Percentiles rank a stretch among this genome's conserved stretches.
phyloP scores from a whole-genome alignment of 345 rosid genomes.

The Camelina laxa region DNA sequence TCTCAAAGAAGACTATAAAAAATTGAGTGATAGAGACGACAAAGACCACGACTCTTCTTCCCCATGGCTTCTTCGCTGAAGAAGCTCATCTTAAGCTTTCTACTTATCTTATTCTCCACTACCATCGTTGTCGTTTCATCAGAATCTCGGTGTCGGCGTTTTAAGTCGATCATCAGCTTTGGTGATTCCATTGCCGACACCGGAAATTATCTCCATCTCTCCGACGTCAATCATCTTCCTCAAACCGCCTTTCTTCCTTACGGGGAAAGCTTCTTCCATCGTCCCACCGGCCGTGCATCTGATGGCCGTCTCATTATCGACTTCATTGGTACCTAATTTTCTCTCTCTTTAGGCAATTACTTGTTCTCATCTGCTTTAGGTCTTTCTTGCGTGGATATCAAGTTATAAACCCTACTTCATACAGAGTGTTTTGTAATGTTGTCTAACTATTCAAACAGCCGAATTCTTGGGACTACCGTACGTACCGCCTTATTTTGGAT shows the following conservation, averaged over 20 bases:
- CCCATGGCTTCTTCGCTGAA: conserved; percentile 31
- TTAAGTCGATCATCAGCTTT: conserved; percentile 55
- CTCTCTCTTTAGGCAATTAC: background rate
- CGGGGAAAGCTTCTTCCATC: conserved; percentile 53
- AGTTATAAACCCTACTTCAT: conserved; percentile 3
- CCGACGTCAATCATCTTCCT: conserved; percentile 25
- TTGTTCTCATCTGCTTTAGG: background rate
- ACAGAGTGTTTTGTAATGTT: background rate
- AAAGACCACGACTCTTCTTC: background rate
- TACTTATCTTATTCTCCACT: conserved; percentile 16
- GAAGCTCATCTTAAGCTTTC: conserved; percentile 26
- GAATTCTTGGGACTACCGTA: conserved; percentile 48
- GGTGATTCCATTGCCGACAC: conserved; percentile 67
- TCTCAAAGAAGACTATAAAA: background rate
- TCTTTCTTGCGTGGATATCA: conserved; percentile 5
- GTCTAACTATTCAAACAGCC: conserved; percentile 40
- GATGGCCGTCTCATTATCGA: conserved; percentile 65
- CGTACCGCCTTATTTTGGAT: conserved; percentile 50
- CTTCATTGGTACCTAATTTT: conserved; percentile 49
- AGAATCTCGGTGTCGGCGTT: conserved; percentile 9
- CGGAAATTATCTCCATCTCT: conserved; percentile 44
- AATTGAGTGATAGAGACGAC: conserved; percentile 9
- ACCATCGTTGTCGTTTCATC: conserved; percentile 11
- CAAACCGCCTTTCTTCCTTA: conserved; percentile 49
- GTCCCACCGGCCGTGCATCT: conserved; percentile 54